phyloP scores from a whole-genome alignment of 192 early-diverging fungal genomes.

The Gigaspora rosea region DNA sequence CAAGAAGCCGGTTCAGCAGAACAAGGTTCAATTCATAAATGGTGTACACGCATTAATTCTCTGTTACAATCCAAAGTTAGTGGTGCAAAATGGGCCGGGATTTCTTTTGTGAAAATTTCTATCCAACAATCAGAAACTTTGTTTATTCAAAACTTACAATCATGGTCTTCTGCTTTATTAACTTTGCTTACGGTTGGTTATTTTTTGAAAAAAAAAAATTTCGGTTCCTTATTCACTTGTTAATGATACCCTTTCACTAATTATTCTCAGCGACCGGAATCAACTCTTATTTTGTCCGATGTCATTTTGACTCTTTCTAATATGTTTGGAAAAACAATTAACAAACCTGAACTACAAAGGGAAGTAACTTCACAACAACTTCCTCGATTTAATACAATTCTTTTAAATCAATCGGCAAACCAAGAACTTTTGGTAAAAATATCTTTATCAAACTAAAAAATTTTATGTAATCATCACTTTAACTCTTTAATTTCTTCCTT shows the following conservation, averaged over 20 bases:
- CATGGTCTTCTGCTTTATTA: not conserved
- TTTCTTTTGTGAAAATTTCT: constrained; percentile 51
- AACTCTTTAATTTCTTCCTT: not conserved
- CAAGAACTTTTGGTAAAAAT: constrained; percentile 50
- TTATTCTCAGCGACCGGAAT: constrained; percentile 50
- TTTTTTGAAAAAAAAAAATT: not conserved
- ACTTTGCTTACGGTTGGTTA: constrained; percentile 1
- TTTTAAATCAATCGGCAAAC: constrained; percentile 47
- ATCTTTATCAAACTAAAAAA: not conserved
- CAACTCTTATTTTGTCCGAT: constrained; percentile 37
- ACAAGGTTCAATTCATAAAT: constrained; percentile 43
- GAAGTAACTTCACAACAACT: constrained; percentile 55
- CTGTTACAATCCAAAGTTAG: constrained; percentile 55
- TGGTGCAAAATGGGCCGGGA: constrained; percentile 51
- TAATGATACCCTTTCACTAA: not conserved
- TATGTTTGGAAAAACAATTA: constrained; percentile 50
- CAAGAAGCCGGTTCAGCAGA: not conserved
- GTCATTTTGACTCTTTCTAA: constrained; percentile 48
- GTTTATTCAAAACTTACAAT: constrained; percentile 31
- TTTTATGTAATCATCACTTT: constrained; percentile 4
- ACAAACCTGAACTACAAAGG: constrained; percentile 56
- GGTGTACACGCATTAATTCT: constrained; percentile 54
- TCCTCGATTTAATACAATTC: constrained; percentile 49
- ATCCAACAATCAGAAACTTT: constrained; percentile 48
- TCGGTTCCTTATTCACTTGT: not conserved